Conservation (phyloP, 768 basidiomycete genomes). For the Hygrocybe coccinea region DNA sequence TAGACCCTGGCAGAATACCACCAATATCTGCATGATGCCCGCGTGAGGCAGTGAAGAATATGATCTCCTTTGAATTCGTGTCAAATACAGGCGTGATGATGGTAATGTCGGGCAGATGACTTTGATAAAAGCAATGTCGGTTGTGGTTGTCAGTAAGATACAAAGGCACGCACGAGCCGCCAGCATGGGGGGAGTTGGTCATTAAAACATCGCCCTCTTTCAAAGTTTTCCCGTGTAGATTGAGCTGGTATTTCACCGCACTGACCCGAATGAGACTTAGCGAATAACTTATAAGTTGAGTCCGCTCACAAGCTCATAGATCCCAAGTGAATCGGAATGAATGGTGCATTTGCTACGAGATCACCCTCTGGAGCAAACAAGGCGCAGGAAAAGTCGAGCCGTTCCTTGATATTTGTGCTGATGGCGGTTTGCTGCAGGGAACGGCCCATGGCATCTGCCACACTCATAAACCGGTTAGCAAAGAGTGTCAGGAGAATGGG, state of each 20-base stretch:
- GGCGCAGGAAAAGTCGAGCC: conserved; percentile 92
- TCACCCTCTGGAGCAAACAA: conserved; percentile 93
- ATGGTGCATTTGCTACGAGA: conserved; percentile 90
- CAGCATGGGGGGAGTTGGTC: conserved; percentile 86
- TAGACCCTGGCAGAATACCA: conserved; percentile 87
- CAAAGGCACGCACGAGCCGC: conserved; percentile 65
- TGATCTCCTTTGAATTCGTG: conserved; percentile 58
- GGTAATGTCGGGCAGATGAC: conserved; percentile 82
- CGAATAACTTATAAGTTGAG: background rate
- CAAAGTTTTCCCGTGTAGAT: conserved; percentile 60
- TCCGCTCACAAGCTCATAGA: conserved; percentile 82
- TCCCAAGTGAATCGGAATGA: conserved; percentile 82
- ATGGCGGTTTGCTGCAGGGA: conserved; percentile 88
- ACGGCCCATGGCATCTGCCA: conserved; percentile 93
- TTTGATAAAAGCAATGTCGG: conserved; percentile 5
- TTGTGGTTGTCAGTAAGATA: background rate
- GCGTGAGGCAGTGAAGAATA: conserved; percentile 90
- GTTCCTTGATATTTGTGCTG: conserved; percentile 93
- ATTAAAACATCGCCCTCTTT: conserved; percentile 91
- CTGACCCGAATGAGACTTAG: conserved; percentile 29
- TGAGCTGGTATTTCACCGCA: conserved; percentile 88
- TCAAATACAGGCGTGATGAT: conserved; percentile 91
- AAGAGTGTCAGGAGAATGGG: conserved; percentile 88
- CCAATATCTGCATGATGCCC: conserved; percentile 95
- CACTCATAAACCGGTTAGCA: conserved; percentile 95